Base-by-base conservation (phyloP, 2,329 filamentous ascomycete species). In the Stachybotrys chlorohalonatus region DNA sequence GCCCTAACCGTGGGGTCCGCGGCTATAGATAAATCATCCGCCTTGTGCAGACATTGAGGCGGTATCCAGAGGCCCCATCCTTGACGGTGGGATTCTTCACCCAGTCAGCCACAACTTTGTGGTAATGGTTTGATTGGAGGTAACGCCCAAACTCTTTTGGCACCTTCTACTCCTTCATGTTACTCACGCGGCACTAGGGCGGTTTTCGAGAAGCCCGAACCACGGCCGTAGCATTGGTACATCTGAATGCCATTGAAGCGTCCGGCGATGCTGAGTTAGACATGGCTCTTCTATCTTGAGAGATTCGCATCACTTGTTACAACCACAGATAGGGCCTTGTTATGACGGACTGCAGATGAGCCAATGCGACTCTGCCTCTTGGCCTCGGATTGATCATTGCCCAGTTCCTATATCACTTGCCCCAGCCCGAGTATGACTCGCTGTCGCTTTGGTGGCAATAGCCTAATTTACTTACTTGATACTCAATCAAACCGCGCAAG, bases 1-100 rank as follows among this genome's bases (percentile, higher is more conserved):
- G 70, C 55, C 67, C 64, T 36, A 66, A 66, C 24, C 70, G 70
- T 36, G 65, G 64, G 11, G 36, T 11, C 11, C 50, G 50, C 24
- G 31, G 49, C 16, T 36, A 51, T 36, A 51, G 49, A 32, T 51
- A 31, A 51, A 16, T 50, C 16, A 32, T 13, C 31, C 11, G 31
- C 31, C 32, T 36, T 42, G 13, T 42, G 36, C 36, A 42, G 36
- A 5, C 8, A 13, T 42, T 42, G 13, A 13, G 36, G 13, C 36
- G 36, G 36, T 9, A 2, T 9, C 36, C 36, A 42, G 13, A 42
- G 36, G 8, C 36, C 6, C 36, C 36, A 13, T 42, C 8, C 13
- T 42, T 9, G 13, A 13, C 36, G 13, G 36, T 9, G 36, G 36
- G 36, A 42, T 42, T 42, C 24, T 24, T 42, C 13, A 42, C 36